These are phyloP conservation scores for Bruguiera hainesii DNA, from an alignment of 441 rosid genomes.

Conservation along the genomic window DNA sequence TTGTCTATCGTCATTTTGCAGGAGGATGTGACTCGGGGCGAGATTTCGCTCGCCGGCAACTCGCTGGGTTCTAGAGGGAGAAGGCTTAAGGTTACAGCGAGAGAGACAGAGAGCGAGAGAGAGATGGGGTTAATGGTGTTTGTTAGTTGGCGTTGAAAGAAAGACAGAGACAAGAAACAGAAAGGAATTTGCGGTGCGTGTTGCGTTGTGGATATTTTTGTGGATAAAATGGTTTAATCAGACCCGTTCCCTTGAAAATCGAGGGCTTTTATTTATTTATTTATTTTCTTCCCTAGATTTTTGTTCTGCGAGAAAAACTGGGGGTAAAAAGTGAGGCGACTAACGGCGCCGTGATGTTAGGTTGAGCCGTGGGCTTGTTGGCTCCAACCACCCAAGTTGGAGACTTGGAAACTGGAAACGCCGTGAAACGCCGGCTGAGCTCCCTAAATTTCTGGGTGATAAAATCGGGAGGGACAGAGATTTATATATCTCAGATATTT, in stretches of 20 bases:
- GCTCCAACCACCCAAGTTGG: neutral
- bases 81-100: conserved; percentile 6
- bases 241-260: conserved; percentile 29
- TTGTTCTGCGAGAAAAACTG: conserved; percentile 6
- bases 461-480: no score
- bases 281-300: conserved; percentile 7
- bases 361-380: conserved; percentile 25
- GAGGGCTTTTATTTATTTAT: neutral
- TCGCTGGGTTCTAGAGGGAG: conserved; percentile 14
- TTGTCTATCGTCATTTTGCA: conserved; percentile 16
- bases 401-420: no score
- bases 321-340: no score
- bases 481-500: no score
- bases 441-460: no score
- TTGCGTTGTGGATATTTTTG: conserved; percentile 5
- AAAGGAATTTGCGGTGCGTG: conserved; percentile 21
- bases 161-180: conserved; percentile 23
- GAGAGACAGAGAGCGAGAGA: neutral
- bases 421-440: no score
- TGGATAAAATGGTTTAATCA: conserved; percentile 22
- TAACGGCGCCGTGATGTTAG: no score
- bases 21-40: conserved; percentile 3
- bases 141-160: conserved; percentile 35
- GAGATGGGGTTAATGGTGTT: neutral
- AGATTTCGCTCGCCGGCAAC: conserved; percentile 52